Base-by-base conservation (phyloP, 805 yeast genomes). In the Hanseniaspora lindneri region DNA sequence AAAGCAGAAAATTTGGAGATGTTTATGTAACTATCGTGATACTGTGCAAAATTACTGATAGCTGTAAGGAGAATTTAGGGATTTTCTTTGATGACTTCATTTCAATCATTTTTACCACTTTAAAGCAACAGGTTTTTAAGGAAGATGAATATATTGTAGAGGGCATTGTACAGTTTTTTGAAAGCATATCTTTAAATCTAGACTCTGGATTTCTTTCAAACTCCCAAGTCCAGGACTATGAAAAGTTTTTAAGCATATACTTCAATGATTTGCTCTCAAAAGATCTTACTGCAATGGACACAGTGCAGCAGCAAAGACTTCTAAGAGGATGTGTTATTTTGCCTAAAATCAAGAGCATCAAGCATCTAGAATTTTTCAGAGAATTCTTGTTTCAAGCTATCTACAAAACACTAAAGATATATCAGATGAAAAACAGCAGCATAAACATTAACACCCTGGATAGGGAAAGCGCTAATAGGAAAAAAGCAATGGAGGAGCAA, bases 31-130 rank as follows among this genome's bases (percentile, higher is more conserved):
- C 96, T 0, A 66, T 86, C 52, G 79, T 72, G 44, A 80, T 89
- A 17, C 62, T 85, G 49, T 62, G 73, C 44, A 80, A 81, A 33
- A 71, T 92, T 55, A 79, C 87, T 32, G 77, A 71, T 40, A 75
- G 77, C 59, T 87, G 96, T 61, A 70, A 76, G 34, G 94, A 84
- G 52, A 89, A 92, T 61, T 68, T 92, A 60, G 86, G 83, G 53
- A 80, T 86, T 28, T 80, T 86, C 66, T 88, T 95, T 1, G 70
- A 68, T 21, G 75, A 79, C 56, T 78, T 83, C 16, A 71, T 84
- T 42, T 66, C 69, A 19, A 79, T 88, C 23, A 67, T 88, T 58
- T 61, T 60, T 23, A 59, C 68, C 9, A 72, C 80, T 14, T 56
- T 82, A 39, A 54, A 65, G 32, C 60, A 60, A 46, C 49, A 50